Percentiles rank a stretch among this genome's conserved stretches.
Conservation (phyloP, 441 rosid species). For the Bocquillonia castaneifolia region DNA sequence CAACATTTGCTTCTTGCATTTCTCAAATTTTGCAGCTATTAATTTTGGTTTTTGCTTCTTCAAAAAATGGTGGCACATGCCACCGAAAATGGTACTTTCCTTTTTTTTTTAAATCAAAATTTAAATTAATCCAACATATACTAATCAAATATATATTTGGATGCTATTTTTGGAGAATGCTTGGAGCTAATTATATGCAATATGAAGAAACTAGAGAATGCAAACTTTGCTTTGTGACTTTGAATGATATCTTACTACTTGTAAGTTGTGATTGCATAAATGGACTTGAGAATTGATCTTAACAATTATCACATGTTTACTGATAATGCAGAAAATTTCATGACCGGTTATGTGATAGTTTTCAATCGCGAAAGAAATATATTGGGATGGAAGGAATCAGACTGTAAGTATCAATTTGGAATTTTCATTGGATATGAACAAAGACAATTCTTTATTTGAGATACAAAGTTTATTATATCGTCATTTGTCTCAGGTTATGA, state of each 20-base stretch:
- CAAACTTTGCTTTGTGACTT: too few relatives aligned
- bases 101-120: too few relatives aligned
- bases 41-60: too few relatives aligned
- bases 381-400: conserved; percentile 75
- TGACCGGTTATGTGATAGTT: conserved; percentile 74
- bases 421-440: not conserved
- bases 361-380: conserved; percentile 72
- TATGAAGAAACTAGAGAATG: not conserved
- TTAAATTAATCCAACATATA: too few relatives aligned
- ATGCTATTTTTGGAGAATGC: not conserved
- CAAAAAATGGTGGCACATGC: too few relatives aligned
- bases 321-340: conserved; percentile 74
- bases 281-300: not conserved
- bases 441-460: not conserved
- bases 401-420: conserved; percentile 53
- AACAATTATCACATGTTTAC: conserved; percentile 5
- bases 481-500: conserved; percentile 40
- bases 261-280: too few relatives aligned
- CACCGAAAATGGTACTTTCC: too few relatives aligned
- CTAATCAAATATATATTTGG: too few relatives aligned
- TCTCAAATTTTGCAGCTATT: too few relatives aligned
- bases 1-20: too few relatives aligned
- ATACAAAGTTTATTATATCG: not conserved
- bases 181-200: not conserved
- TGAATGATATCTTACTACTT: too few relatives aligned